Percentiles rank a stretch among this genome's conserved stretches.
phyloP scores from a whole-genome alignment of 148 eudicot species.

The Chenopodium formosanum region DNA sequence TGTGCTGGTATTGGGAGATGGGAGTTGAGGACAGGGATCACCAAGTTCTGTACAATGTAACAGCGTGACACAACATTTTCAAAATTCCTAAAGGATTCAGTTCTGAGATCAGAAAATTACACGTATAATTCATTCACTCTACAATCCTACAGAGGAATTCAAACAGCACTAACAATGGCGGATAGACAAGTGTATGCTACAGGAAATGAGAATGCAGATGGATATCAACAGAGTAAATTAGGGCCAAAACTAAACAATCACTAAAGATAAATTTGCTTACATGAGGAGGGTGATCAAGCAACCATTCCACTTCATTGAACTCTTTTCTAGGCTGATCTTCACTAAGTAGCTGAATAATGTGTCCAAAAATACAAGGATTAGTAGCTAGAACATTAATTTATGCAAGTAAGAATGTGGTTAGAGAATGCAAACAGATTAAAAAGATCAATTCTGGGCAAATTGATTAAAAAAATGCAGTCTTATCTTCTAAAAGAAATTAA shows the following conservation, averaged over 20 bases:
- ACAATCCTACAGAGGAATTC: too few species aligned
- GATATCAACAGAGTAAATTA: neutral
- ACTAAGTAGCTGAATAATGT: slow-evolving; percentile 42
- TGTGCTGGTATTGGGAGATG: neutral
- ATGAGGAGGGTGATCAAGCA: slow-evolving; percentile 61
- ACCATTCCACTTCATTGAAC: slow-evolving; percentile 74
- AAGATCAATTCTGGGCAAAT: neutral
- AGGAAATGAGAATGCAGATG: neutral
- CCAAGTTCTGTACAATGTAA: neutral
- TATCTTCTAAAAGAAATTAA: neutral
- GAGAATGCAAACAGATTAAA: neutral
- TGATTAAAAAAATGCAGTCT: neutral
- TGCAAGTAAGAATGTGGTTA: slow-evolving; percentile 3
- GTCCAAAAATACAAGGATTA: neutral
- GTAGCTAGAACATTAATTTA: neutral
- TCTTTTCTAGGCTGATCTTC: slow-evolving; percentile 58
- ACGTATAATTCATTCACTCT: neutral
- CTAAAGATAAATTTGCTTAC: slow-evolving; percentile 37
- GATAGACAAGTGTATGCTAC: neutral
- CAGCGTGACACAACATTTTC: neutral
- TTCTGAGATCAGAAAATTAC: neutral
- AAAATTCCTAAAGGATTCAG: neutral
- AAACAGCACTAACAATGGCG: neutral
- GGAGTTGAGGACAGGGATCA: neutral
- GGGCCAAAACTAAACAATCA: neutral